These are phyloP conservation scores for Lactarius deliciosus DNA, from an alignment of 768 basidiomycete species.

Conservation along the genomic window DNA sequence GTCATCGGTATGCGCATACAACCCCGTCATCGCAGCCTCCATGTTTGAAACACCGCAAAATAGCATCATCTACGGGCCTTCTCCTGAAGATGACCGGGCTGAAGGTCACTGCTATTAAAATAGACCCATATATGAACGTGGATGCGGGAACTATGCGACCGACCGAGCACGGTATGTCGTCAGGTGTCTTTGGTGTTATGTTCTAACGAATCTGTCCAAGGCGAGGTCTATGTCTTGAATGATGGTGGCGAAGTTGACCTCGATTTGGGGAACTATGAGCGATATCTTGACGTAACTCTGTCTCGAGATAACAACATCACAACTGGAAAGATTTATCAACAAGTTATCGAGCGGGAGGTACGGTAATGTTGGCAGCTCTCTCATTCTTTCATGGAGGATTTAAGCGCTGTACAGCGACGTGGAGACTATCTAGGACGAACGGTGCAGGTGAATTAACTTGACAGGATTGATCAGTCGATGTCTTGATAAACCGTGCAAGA, in stretches of 20 bases:
- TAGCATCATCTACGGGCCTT: slow-evolving; percentile 95
- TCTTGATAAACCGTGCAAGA: slow-evolving; percentile 44
- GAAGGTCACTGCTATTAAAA: slow-evolving; percentile 99
- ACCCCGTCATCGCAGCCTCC: slow-evolving; percentile 31
- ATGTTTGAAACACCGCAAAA: slow-evolving; percentile 29
- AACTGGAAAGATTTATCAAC: slow-evolving; percentile 95
- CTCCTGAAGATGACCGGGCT: slow-evolving; percentile 92
- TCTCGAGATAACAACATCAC: slow-evolving; percentile 97
- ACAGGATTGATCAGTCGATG: not conserved
- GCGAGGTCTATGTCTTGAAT: slow-evolving; percentile 97
- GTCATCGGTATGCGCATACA: slow-evolving; percentile 77
- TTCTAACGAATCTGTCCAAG: slow-evolving; percentile 38
- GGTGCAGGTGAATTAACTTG: slow-evolving; percentile 65
- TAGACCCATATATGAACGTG: slow-evolving; percentile 99
- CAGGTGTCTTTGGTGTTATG: slow-evolving; percentile 11
- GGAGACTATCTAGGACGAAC: slow-evolving; percentile 95
- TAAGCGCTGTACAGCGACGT: slow-evolving; percentile 50
- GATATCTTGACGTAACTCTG: slow-evolving; percentile 93
- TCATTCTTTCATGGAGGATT: slow-evolving; percentile 14
- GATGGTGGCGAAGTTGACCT: slow-evolving; percentile 98
- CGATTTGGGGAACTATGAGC: slow-evolving; percentile 97
- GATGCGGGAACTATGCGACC: slow-evolving; percentile 99
- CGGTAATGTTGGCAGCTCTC: slow-evolving; percentile 32
- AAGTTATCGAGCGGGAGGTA: slow-evolving; percentile 97
- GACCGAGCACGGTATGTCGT: slow-evolving; percentile 82